Base-by-base conservation (phyloP, 768 basidiomycete species). In the Amanita thiersii region DNA sequence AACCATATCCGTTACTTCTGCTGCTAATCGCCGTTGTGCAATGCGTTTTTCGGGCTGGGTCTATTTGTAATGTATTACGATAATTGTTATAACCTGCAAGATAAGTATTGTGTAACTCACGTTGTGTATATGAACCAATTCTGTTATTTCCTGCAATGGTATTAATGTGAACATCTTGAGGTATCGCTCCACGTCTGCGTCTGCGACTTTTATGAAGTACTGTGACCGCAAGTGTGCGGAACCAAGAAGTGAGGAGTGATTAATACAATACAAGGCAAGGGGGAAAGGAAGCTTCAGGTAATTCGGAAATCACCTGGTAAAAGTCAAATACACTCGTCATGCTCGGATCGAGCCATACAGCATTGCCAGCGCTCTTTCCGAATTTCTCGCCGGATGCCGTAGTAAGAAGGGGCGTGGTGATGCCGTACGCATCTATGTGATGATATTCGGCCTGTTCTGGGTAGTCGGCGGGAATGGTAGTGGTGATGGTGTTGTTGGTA, bases 281-380 rank as follows among this genome's bases (percentile, higher is more conserved):
- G n/a, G n/a, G n/a, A n/a, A n/a, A n/a, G n/a, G n/a, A n/a, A n/a
- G n/a, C n/a, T n/a, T n/a, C n/a, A n/a, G n/a, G n/a, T n/a, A n/a
- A n/a, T n/a, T n/a, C n/a, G n/a, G n/a, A n/a, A n/a, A n/a, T n/a
- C 43, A 86, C 94, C 69, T 99, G 96, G 54, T 97, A 98, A 53
- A 99, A 91, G 49, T 97, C 93, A 50, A 87, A 87, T 14, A 86
- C 72, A 48, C 85, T 87, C 2, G 94, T 98, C 54, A 86, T 58
- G 9, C 62, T 54, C 19, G 74, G 64, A 56, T 96, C 81, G 26
- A 99, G 65, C 87, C 94, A 97, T 1, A 99, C 64, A 1, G 94
- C 94, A 52, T 97, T 98, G 2, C 94, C 93, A 0, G 88, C 85
- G 51, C 87, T 92, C 69, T 99, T 99, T 5, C 94, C 96, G 59